These are phyloP conservation scores for Scheffersomyces quercinus DNA, from an alignment of 1,139 yeast genomes.

Conservation along the genomic window DNA sequence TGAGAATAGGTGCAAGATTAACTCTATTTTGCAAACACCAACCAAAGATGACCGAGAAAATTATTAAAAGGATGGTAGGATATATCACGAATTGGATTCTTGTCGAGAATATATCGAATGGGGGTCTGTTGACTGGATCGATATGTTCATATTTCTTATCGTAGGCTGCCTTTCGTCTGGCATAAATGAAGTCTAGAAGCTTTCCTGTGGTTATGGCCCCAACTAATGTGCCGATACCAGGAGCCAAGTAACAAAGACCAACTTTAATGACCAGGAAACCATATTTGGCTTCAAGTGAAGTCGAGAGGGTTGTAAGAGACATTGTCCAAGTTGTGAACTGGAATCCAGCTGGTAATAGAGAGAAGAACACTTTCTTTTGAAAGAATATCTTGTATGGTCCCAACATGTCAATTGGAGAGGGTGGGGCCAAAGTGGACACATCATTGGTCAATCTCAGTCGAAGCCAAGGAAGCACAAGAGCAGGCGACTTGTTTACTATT, in stretches of 20 bases:
- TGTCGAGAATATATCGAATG: conserved; percentile 27
- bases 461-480: conserved; percentile 23
- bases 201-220: conserved; percentile 53
- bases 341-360: conserved; percentile 54
- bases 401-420: conserved; percentile 32
- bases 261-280: conserved; percentile 51
- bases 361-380: conserved; percentile 26
- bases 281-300: conserved; percentile 50
- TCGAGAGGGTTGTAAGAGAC: conserved; percentile 63
- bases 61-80: conserved; percentile 31
- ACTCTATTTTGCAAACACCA: conserved; percentile 62
- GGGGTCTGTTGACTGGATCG: conserved; percentile 30
- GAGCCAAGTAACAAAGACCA: conserved; percentile 64
- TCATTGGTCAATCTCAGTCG: conserved; percentile 15
- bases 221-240: conserved; percentile 58
- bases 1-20: conserved; percentile 54
- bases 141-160: conserved; percentile 46
- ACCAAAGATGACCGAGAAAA: conserved; percentile 57
- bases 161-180: conserved; percentile 24
- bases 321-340: conserved; percentile 72
- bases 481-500: conserved; percentile 44
- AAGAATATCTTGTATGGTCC: conserved; percentile 46
- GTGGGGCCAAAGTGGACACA: conserved; percentile 2
- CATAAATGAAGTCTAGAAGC: conserved; percentile 47
- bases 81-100: conserved; percentile 25